Evolutionary conservation across 2,329 filamentous ascomycete genomes (phyloP).

Genomic region (Nemania diffusa): DNA sequence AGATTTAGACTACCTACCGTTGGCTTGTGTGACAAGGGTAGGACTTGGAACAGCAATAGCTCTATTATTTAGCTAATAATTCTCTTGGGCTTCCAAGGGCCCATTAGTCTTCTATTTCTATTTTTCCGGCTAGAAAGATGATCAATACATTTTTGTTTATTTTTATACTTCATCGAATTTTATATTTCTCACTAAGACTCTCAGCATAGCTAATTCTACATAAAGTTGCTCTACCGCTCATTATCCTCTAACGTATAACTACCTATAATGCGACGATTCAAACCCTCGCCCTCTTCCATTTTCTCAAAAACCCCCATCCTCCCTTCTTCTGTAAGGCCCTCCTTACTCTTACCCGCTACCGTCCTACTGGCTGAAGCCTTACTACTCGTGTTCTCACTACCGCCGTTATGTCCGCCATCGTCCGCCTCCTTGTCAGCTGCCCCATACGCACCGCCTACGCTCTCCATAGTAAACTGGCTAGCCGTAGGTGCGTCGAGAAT

Average conservation of each 20-base stretch:
- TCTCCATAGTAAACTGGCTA: slow-evolving; percentile 79
- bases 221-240: slow-evolving; percentile 4
- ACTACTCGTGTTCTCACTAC: slow-evolving; percentile 12
- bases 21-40: no score
- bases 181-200: no score
- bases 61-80: no score
- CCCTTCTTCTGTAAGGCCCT: slow-evolving; percentile 53
- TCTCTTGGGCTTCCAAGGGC: background rate
- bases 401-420: background rate
- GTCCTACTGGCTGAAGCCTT: slow-evolving; percentile 1
- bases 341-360: slow-evolving; percentile 43
- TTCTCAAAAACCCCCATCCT: slow-evolving; percentile 36
- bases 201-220: background rate
- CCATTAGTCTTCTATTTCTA: no score
- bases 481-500: slow-evolving; percentile 79
- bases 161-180: no score
- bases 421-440: background rate
- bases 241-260: slow-evolving; percentile 25
- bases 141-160: no score
- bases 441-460: slow-evolving; percentile 72
- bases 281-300: slow-evolving; percentile 4
- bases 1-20: no score
- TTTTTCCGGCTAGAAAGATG: no score
- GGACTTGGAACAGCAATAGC: no score
- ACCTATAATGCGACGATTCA: slow-evolving; percentile 44